Conservation (phyloP, 129 eudicot genomes). For the Flaveria linearis region DNA sequence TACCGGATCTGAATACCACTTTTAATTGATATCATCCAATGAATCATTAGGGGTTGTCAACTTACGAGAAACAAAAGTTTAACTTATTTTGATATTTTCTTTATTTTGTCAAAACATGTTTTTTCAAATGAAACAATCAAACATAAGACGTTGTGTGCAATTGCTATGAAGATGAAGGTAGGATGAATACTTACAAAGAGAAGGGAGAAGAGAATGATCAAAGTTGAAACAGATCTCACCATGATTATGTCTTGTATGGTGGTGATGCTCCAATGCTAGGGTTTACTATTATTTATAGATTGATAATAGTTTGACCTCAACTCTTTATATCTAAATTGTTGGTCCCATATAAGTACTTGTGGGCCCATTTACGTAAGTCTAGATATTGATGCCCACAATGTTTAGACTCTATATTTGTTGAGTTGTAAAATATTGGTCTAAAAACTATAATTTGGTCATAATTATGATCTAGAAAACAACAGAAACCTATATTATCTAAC, state of each 20-base stretch:
- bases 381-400: conserved; percentile 12
- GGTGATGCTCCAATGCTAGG: conserved; percentile 11
- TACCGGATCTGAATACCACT: not conserved
- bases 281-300: conserved; percentile 39
- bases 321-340: conserved; percentile 22
- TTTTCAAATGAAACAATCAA: not conserved
- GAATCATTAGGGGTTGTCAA: not conserved
- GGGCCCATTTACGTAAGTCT: conserved; percentile 16
- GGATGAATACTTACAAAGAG: conserved; percentile 40
- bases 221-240: conserved; percentile 41
- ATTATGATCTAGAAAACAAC: conserved; percentile 10
- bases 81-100: not conserved
- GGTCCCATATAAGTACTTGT: conserved; percentile 32
- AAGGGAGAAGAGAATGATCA: conserved; percentile 41
- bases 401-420: conserved; percentile 3
- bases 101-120: not conserved
- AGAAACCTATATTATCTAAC: conserved; percentile 22
- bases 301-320: conserved; percentile 34
- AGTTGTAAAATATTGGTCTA: not conserved
- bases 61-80: not conserved
- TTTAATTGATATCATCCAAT: not conserved
- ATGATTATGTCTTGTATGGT: conserved; percentile 27
- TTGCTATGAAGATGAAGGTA: not conserved
- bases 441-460: conserved; percentile 18
- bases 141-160: not conserved